A percentile compares a stretch with the other conserved stretches of the same genome.
These are phyloP conservation scores for Pelargonium myrrhifolium DNA, from an alignment of 441 rosid species.

Conservation along the genomic window DNA sequence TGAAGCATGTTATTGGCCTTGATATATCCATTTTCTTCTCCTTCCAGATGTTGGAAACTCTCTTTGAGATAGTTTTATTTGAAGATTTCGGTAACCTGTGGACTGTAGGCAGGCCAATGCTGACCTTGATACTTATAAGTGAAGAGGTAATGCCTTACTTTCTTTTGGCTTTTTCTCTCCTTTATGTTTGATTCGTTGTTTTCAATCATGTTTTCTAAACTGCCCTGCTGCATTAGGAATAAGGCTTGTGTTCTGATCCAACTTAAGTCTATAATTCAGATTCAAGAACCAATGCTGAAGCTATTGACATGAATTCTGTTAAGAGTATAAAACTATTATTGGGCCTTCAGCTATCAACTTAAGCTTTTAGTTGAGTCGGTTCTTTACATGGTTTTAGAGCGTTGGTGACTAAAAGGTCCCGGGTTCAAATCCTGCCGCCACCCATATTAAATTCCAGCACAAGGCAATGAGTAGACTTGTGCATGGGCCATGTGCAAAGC, in stretches of 20 bases:
- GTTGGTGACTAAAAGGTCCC: too few species aligned
- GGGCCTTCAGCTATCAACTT: too few species aligned
- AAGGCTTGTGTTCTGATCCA: neutral
- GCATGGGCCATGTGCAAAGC: too few species aligned
- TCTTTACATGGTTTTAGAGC: too few species aligned
- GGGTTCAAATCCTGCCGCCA: too few species aligned
- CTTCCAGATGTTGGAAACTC: slow-evolving; percentile 78
- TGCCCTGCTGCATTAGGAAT: neutral
- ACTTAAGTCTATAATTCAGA: neutral
- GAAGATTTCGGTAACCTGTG: slow-evolving; percentile 98
- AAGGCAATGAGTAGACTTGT: too few species aligned
- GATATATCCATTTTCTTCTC: slow-evolving; percentile 13
- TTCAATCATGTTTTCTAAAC: neutral
- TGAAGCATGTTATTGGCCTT: neutral
- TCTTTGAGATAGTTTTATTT: slow-evolving; percentile 87
- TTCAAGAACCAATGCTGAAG: neutral
- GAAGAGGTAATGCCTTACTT: slow-evolving; percentile 55
- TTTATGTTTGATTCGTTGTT: neutral
- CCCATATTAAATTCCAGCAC: too few species aligned
- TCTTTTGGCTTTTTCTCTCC: neutral
- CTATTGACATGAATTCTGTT: too few species aligned
- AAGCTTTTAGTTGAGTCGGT: too few species aligned
- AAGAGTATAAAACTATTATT: too few species aligned
- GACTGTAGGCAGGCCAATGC: slow-evolving; percentile 98
- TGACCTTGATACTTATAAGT: slow-evolving; percentile 82